These are phyloP conservation scores for Fomitopsis pinicola DNA, from an alignment of 1,284 basidiomycete genomes.

Conservation along the genomic window DNA sequence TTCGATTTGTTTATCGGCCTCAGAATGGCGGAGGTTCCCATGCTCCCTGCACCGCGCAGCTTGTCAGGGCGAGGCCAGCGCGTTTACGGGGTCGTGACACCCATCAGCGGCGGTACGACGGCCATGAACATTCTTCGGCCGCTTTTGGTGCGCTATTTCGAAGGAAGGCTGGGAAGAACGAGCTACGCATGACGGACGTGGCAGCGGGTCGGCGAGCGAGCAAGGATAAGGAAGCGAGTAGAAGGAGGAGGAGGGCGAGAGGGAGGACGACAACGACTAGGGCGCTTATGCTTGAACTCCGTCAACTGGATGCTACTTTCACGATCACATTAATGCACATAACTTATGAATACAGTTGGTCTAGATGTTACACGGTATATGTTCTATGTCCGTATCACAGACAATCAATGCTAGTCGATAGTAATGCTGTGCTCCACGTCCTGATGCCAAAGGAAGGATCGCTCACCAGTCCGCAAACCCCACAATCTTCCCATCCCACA, in stretches of 20 bases:
- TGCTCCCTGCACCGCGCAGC: not conserved
- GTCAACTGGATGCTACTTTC: too few species aligned
- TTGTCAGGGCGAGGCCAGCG: not conserved
- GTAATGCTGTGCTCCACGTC: not conserved
- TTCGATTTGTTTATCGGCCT: not conserved
- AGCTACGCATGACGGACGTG: not conserved
- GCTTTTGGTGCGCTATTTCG: not conserved
- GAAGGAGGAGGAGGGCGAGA: too few species aligned
- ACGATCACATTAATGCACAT: too few species aligned
- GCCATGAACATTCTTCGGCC: not conserved
- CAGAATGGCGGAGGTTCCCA: constrained; percentile 1
- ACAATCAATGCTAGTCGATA: not conserved
- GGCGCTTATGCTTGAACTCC: too few species aligned
- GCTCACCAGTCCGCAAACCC: constrained; percentile 65
- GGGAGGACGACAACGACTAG: too few species aligned
- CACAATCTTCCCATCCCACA: constrained; percentile 68
- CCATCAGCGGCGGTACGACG: constrained; percentile 6
- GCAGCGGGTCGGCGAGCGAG: too few species aligned
- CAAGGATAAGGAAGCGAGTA: too few species aligned
- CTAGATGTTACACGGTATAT: too few species aligned
- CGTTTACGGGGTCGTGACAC: not conserved
- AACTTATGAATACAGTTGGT: too few species aligned
- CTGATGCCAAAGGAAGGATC: not conserved
- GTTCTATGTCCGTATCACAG: too few species aligned
- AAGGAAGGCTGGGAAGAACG: not conserved